Base-by-base conservation (phyloP, 129 eudicot species). In the Lonicera japonica region DNA sequence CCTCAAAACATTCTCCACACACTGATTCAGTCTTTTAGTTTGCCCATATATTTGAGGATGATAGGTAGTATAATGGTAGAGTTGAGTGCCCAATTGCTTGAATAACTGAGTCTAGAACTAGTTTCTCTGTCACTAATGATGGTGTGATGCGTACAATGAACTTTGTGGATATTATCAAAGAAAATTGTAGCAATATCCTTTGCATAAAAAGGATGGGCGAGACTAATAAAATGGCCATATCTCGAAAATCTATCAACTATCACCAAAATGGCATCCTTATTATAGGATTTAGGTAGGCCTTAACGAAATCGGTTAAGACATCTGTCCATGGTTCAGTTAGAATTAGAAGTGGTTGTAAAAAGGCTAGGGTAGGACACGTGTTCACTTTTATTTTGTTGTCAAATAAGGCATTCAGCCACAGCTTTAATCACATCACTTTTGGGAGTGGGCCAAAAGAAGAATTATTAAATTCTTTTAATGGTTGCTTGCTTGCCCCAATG, bases 261-360 rank as follows among this genome's bases (percentile, higher is more conserved):
- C 29, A 69, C 66, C 0, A 59, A 60, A 12, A 58, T 69, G n/a
- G 38, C 15, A 17, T 45, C 19, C 17, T 59, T 69, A 1, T 56
- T 34, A 0, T 6, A 1, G 4, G 60, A 48, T 8, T 21, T 15
- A 0, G 60, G 60, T 0, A 69, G 25, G 9, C 43, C 19, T 40
- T 60, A 10, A 59, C 50, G 16, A 59, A 69, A n/a, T 69, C 74
- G 19, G 58, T 68, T 18, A 53, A 29, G 0, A 66, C 21, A 2
- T 38, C n/a, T 0, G 8, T 10, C 71, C 71, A 68, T 8, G 20
- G 18, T 0, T 13, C 21, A 7, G 1, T 25, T 4, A 60, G 67
- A 8, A 59, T 25, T 1, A 60, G 67, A 11, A 69, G 38, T 8
- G 74, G 67, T 21, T 69, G 67, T 29, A 58, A 20, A n/a, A 20